These are phyloP conservation scores for Martensiomyces pterosporus DNA, from an alignment of 192 early-diverging fungal genomes.

Conservation along the genomic window DNA sequence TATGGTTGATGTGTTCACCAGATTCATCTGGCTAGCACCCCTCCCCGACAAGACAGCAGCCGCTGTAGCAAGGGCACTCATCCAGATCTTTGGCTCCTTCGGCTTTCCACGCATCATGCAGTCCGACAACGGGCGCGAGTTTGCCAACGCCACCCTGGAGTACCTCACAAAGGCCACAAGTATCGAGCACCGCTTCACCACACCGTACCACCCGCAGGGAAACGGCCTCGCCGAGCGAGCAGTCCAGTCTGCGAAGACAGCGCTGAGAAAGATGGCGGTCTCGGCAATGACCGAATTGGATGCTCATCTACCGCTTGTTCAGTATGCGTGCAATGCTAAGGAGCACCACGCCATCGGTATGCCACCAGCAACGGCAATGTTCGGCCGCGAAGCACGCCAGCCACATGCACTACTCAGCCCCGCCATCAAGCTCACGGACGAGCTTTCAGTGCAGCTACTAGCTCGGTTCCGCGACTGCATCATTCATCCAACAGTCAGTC, in stretches of 20 bases:
- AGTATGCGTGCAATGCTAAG: too few species aligned
- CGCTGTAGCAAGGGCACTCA: background rate
- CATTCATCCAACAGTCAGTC: too few species aligned
- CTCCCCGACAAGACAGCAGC: conserved; percentile 1
- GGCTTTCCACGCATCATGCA: conserved; percentile 30
- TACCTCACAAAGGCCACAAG: conserved; percentile 4
- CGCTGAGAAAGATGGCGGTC: conserved; percentile 27
- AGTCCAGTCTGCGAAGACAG: conserved; percentile 18
- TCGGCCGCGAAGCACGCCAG: too few species aligned
- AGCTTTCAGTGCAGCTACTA: too few species aligned
- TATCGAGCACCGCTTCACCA: conserved; percentile 31
- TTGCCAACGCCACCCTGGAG: conserved; percentile 28
- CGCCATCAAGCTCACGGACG: too few species aligned
- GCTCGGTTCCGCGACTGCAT: too few species aligned
- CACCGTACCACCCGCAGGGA: conserved; percentile 41
- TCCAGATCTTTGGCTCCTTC: conserved; percentile 2
- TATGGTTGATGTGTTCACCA: conserved; percentile 1
- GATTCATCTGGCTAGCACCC: background rate
- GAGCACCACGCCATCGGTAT: too few species aligned
- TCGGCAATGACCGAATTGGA: too few species aligned
- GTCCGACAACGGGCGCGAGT: conserved; percentile 46
- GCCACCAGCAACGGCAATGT: too few species aligned
- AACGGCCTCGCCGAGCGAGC: conserved; percentile 47
- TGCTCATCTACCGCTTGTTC: too few species aligned
- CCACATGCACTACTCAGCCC: too few species aligned